These are phyloP conservation scores for Phoma sp. DNA, from an alignment of 2,329 filamentous ascomycete species.

Conservation along the genomic window DNA sequence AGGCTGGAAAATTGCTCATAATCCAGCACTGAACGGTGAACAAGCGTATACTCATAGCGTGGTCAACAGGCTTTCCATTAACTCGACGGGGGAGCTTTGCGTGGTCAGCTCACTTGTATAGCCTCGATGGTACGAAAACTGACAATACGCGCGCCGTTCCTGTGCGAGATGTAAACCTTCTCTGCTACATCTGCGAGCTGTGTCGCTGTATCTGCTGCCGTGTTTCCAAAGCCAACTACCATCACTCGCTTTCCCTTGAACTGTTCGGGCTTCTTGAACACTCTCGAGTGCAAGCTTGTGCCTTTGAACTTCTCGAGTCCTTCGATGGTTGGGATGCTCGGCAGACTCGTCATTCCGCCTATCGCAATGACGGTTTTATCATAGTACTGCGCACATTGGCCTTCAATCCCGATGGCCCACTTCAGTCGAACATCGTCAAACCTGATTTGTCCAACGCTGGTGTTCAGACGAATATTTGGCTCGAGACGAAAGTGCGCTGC, in stretches of 20 bases:
- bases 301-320: slow-evolving; percentile 27
- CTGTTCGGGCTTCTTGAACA: slow-evolving; percentile 23
- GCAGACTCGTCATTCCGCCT: slow-evolving; percentile 24
- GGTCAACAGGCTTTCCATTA: slow-evolving; percentile 24
- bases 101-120: too few species aligned
- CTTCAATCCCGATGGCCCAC: slow-evolving; percentile 21
- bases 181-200: slow-evolving; percentile 26
- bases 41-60: slow-evolving; percentile 22
- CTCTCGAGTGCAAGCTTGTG: slow-evolving; percentile 18
- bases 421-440: slow-evolving; percentile 21
- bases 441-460: slow-evolving; percentile 15
- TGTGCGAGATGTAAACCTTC: slow-evolving; percentile 33
- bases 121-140: neutral
- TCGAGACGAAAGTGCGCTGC: slow-evolving; percentile 25
- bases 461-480: slow-evolving; percentile 21
- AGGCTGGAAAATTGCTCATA: slow-evolving; percentile 19
- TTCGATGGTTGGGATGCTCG: slow-evolving; percentile 25
- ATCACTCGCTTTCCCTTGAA: slow-evolving; percentile 26
- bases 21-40: slow-evolving; percentile 21
- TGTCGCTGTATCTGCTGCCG: slow-evolving; percentile 33
- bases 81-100: slow-evolving; percentile 23
- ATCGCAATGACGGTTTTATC: slow-evolving; percentile 32
- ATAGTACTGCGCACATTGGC: slow-evolving; percentile 15
- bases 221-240: slow-evolving; percentile 36
- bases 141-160: slow-evolving; percentile 30